These are phyloP conservation scores for Blastobotrys attinorum DNA, from an alignment of 805 yeast genomes.

Conservation along the genomic window DNA sequence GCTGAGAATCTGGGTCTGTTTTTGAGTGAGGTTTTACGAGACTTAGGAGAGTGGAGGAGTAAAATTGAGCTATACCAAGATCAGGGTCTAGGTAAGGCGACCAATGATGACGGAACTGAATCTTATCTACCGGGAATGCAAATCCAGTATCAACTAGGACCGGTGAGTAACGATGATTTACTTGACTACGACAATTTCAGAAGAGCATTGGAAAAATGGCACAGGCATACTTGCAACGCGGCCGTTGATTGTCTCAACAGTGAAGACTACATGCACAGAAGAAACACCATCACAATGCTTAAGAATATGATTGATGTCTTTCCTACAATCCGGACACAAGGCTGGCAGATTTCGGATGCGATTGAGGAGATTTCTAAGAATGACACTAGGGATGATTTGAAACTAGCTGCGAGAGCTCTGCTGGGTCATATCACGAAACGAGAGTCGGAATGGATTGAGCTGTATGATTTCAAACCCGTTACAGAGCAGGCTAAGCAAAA, in stretches of 20 bases:
- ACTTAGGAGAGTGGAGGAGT: constrained; percentile 40
- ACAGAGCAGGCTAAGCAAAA: constrained; percentile 20
- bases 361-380: constrained; percentile 40
- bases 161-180: constrained; percentile 14
- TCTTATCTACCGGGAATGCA: constrained; percentile 22
- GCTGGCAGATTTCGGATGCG: constrained; percentile 40
- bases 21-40: constrained; percentile 44
- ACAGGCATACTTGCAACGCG: constrained; percentile 39
- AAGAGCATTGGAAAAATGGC: constrained; percentile 46
- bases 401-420: constrained; percentile 50
- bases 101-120: constrained; percentile 12
- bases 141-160: constrained; percentile 9
- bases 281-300: constrained; percentile 72
- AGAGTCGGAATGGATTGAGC: constrained; percentile 20
- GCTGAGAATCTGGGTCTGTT: constrained; percentile 80
- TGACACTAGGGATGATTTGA: constrained; percentile 74
- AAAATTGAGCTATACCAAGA: constrained; percentile 27
- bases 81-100: constrained; percentile 23
- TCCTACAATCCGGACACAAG: constrained; percentile 63
- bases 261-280: constrained; percentile 64
- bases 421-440: constrained; percentile 22
- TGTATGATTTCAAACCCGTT: constrained; percentile 20
- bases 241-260: constrained; percentile 35
- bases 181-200: constrained; percentile 32
- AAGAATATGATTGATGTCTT: constrained; percentile 55